Evolutionary conservation across 2,329 filamentous ascomycete genomes (phyloP).

Genomic region (Fusarium sublunatum): DNA sequence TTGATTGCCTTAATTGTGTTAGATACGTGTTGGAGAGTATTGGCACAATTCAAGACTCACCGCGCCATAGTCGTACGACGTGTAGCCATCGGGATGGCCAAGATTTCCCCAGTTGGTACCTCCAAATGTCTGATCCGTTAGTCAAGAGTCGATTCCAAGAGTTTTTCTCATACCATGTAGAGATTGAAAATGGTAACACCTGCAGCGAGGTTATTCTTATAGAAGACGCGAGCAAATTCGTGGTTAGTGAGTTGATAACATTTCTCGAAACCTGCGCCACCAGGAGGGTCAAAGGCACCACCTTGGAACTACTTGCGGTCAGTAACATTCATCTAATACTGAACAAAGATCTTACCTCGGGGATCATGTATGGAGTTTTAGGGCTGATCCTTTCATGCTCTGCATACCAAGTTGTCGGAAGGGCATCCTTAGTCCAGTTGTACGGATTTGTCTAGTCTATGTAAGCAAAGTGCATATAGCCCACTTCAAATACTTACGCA

Average conservation of each 20-base stretch:
- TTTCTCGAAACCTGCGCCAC: constrained; percentile 74
- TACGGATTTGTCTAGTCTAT: constrained; percentile 58
- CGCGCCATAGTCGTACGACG: constrained; percentile 66
- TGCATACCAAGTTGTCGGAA: constrained; percentile 61
- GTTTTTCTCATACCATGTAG: constrained; percentile 70
- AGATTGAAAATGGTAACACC: constrained; percentile 76
- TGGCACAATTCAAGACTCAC: constrained; percentile 38
- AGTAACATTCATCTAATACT: accelerated
- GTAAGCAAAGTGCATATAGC: not conserved
- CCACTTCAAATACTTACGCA: constrained; percentile 51
- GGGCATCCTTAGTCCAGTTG: constrained; percentile 45
- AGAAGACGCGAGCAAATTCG: constrained; percentile 82
- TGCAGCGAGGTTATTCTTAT: constrained; percentile 78
- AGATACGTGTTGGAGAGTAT: accelerated
- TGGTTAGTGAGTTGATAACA: constrained; percentile 74
- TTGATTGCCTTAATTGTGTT: constrained; percentile 58
- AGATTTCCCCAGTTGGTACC: constrained; percentile 89
- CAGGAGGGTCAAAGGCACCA: constrained; percentile 79
- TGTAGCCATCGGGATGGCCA: constrained; percentile 74
- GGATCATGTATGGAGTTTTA: constrained; percentile 71
- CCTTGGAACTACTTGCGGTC: constrained; percentile 68
- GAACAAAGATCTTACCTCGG: constrained; percentile 43
- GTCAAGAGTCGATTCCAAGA: not conserved
- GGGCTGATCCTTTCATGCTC: constrained; percentile 71
- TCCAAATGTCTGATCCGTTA: constrained; percentile 66